A percentile compares a stretch with the other conserved stretches of the same genome.
Evolutionary conservation across 2,329 filamentous ascomycete genomes (phyloP).

Genomic region (Aspergillus amoenus): DNA sequence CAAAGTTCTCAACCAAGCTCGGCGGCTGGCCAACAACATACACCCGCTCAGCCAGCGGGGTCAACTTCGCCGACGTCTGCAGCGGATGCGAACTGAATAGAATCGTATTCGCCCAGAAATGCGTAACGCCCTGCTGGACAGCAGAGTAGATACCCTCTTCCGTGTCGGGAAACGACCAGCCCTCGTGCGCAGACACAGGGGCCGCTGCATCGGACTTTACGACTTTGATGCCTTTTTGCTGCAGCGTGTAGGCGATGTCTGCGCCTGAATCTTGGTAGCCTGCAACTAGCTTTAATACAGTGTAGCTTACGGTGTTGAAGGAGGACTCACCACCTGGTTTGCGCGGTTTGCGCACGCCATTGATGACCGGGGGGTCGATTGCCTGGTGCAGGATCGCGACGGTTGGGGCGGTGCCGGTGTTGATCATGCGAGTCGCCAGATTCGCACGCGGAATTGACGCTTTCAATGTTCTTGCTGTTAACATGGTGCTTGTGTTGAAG

Average conservation of each 20-base stretch:
- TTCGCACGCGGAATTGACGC: no score
- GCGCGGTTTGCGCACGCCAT: slow-evolving; percentile 49
- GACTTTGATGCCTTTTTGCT: slow-evolving; percentile 29
- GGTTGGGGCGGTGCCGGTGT: not conserved
- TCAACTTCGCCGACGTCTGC: slow-evolving; percentile 41
- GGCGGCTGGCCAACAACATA: slow-evolving; percentile 50
- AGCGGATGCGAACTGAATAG: slow-evolving; percentile 51
- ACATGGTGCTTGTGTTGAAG: no score
- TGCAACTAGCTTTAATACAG: slow-evolving; percentile 15
- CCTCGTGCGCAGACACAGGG: slow-evolving; percentile 28
- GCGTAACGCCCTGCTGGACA: slow-evolving; percentile 42
- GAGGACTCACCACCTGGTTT: slow-evolving; percentile 46
- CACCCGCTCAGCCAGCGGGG: slow-evolving; percentile 29
- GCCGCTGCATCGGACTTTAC: slow-evolving; percentile 32
- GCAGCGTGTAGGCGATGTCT: slow-evolving; percentile 49
- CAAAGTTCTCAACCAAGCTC: slow-evolving; percentile 48
- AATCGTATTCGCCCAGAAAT: slow-evolving; percentile 54
- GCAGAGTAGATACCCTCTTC: slow-evolving; percentile 45
- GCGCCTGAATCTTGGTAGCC: slow-evolving; percentile 52
- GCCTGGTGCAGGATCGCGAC: slow-evolving; percentile 51
- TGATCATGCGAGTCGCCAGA: not conserved
- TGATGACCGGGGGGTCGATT: slow-evolving; percentile 48
- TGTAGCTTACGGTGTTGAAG: no score
- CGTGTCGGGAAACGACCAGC: slow-evolving; percentile 48
- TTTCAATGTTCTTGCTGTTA: not conserved